A percentile compares a stretch with the other conserved stretches of the same genome.
Conservation (phyloP, 306 rosid genomes). For the Herpetospermum pedunculosum region DNA sequence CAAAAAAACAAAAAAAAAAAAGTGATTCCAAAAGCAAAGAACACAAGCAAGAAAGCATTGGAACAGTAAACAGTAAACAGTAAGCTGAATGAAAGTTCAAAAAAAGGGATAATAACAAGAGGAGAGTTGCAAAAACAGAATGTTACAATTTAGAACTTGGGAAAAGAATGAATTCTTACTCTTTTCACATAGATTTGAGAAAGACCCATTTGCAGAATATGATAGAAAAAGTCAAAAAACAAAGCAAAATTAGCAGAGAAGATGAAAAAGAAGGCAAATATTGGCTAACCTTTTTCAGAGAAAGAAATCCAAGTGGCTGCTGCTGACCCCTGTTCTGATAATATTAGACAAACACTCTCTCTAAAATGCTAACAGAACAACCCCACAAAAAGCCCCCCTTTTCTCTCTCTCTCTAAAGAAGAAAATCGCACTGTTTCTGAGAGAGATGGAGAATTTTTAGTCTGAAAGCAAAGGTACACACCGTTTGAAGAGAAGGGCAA, state of each 20-base stretch:
- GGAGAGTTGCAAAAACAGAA: neutral
- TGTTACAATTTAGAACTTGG: neutral
- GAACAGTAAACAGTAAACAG: constrained; percentile 5
- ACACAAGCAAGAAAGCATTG: constrained; percentile 5
- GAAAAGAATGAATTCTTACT: neutral
- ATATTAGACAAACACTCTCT: constrained; percentile 11
- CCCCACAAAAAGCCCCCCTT: neutral
- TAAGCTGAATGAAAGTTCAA: neutral
- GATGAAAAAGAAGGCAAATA: constrained; percentile 28
- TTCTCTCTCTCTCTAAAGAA: constrained; percentile 12
- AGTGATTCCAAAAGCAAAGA: neutral
- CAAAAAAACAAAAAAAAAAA: neutral
- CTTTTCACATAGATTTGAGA: constrained; percentile 12
- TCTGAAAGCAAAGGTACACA: constrained; percentile 36
- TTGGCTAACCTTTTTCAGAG: constrained; percentile 26
- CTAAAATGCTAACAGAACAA: neutral
- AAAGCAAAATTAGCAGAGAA: constrained; percentile 8
- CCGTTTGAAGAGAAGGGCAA: constrained; percentile 22
- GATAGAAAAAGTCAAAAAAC: constrained; percentile 10
- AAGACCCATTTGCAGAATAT: constrained; percentile 9
- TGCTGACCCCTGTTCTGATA: constrained; percentile 7
- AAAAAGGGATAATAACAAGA: neutral
- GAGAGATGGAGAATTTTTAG: constrained; percentile 35
- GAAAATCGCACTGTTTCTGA: constrained; percentile 21
- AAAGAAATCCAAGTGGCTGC: constrained; percentile 7